Base-by-base conservation (phyloP, 139 green algal genomes). In the Picochlorum sp. region DNA sequence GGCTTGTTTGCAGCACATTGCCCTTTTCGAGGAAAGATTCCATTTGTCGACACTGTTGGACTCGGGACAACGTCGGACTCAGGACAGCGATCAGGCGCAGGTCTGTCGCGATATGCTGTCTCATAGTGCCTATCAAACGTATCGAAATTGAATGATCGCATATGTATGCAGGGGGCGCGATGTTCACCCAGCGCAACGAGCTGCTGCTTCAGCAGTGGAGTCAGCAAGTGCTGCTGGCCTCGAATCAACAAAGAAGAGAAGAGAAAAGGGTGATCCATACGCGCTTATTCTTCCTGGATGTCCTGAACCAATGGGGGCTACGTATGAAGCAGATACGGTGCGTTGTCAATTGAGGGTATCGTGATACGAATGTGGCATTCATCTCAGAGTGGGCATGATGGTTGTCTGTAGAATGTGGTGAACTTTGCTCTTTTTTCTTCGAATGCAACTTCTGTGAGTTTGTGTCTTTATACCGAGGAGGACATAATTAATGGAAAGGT, bases 341-440 rank as follows among this genome's bases (percentile, higher is more conserved):
- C 47, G 47, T 26, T 26, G 47, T 54, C n/a, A 13, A 21, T 21
- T 9, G 47, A 26, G 47, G 11, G 16, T 26, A 13, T 54, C 6
- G 47, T 54, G 18, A 54, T 54, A 54, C 6, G 47, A 13, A 20
- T 26, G 16, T 21, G 16, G 47, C 16, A 26, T 54, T 54, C 18
- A 23, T 54, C n/a, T 54, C 16, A 9, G 18, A 26, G 47, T 20
- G 7, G 11, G 47, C 28, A 1, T 30, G 28, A 30, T 30, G 28
- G 28, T 30, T 30, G n/a, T 21, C 11, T 21, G n/a, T 13, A 54
- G 47, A 77, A 70, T 45, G 80, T 55, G 18, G 65, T 88, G 34
- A 97, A 97, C 67, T 96, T 97, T 77, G 85, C 90, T 0, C 2
- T 97, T 2, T 80, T 78, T 26, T 77, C 81, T 26, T 71, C 68